phyloP scores from a whole-genome alignment of 2,329 filamentous ascomycete species.

The Diaporthe sp. region DNA sequence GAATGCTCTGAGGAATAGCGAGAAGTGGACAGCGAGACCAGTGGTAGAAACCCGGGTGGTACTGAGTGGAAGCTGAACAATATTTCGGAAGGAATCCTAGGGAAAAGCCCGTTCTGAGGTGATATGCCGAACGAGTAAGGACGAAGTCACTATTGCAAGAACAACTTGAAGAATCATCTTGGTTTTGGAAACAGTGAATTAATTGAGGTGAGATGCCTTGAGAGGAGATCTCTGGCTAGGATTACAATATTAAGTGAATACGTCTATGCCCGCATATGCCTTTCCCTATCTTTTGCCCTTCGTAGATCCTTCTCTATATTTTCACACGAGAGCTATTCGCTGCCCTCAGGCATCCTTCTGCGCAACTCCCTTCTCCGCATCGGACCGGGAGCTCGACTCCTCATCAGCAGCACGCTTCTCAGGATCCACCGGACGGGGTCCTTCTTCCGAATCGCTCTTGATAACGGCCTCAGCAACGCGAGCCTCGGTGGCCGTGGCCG shows the following conservation, averaged over 20 bases:
- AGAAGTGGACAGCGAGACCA: neutral
- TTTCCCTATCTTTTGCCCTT: neutral
- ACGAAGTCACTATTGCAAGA: neutral
- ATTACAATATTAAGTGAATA: neutral
- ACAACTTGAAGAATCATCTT: neutral
- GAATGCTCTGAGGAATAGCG: neutral
- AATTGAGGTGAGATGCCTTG: neutral
- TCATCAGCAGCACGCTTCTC: constrained; percentile 1
- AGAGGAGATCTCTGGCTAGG: neutral
- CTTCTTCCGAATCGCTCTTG: neutral
- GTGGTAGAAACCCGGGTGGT: neutral
- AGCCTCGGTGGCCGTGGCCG: neutral
- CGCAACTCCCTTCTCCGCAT: neutral
- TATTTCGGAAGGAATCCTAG: neutral
- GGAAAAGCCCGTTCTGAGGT: neutral
- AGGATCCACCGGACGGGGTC: neutral
- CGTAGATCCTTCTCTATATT: neutral
- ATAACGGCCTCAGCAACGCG: neutral
- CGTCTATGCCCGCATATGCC: neutral
- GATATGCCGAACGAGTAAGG: neutral
- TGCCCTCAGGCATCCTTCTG: neutral
- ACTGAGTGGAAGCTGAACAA: neutral
- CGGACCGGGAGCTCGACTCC: neutral
- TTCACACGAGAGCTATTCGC: neutral
- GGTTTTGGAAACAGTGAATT: neutral